phyloP scores from a whole-genome alignment of 2,329 filamentous ascomycete species.

The Aulographum hederae region DNA sequence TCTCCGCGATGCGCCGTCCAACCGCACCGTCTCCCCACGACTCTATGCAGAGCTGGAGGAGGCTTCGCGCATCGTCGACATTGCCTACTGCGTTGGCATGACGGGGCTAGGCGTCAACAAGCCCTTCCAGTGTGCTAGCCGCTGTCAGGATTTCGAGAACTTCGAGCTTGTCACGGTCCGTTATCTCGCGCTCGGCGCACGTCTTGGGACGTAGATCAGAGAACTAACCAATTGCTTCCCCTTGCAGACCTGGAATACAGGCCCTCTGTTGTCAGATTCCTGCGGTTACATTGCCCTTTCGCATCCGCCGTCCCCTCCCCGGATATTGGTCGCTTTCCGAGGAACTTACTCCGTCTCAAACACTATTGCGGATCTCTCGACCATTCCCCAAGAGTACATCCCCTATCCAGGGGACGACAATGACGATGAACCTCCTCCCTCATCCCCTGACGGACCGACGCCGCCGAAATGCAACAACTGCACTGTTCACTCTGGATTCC shows the following conservation, averaged over 20 bases:
- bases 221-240: conserved; percentile 5
- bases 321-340: conserved; percentile 75
- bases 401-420: conserved; percentile 48
- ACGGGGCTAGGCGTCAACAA: conserved; percentile 66
- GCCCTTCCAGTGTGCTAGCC: conserved; percentile 72
- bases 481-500: conserved; percentile 83
- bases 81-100: conserved; percentile 79
- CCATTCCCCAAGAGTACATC: conserved; percentile 74
- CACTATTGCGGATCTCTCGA: conserved; percentile 77
- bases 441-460: background rate
- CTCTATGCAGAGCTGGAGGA: conserved; percentile 76
- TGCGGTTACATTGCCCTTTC: conserved; percentile 91
- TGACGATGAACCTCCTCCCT: background rate
- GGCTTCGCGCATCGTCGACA: conserved; percentile 78
- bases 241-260: conserved; percentile 74
- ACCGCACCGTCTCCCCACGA: conserved; percentile 32
- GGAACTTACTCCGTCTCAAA: conserved; percentile 91
- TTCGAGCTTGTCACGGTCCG: conserved; percentile 60
- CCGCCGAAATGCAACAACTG: conserved; percentile 58
- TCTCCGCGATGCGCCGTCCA: conserved; percentile 5
- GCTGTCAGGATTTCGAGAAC: conserved; percentile 65
- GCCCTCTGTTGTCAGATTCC: conserved; percentile 68
- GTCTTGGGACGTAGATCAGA: conserved; percentile 1
- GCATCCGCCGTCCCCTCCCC: conserved; percentile 36
- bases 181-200: conserved; percentile 14